Base-by-base conservation (phyloP, 225 moss, liverwort and hornwort genomes). In the Bryoerythrophyllum caledonicum region DNA sequence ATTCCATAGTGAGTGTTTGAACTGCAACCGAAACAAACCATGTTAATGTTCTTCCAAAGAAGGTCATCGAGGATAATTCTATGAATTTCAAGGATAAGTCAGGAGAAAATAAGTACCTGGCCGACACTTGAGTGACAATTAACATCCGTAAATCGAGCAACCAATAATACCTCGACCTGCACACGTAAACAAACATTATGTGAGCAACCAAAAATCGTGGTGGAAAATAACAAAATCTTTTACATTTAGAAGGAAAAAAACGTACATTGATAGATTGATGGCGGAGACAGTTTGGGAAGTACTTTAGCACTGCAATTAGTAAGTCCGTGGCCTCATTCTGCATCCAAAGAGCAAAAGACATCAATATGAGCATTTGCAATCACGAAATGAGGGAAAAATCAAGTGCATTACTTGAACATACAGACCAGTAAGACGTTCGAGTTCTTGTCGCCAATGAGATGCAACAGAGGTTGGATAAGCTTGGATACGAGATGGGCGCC, bases 251-350 rank as follows among this genome's bases (percentile, higher is more conserved):
- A 41, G 28, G 34, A 34, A 15, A 66, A 52, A 59, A 16, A 72
- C 72, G 71, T 88, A 94, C 96, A 76, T 85, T 91, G 69, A 67
- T 81, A 51, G 83, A 90, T 68, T 92, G 96, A 56, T 88, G 92
- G 38, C 94, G 96, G 68, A 96, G 90, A 77, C 88, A 96, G 44
- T 81, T 89, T 69, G 94, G 94, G 72, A 96, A 94, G 65, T 75
- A 84, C 72, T 85, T 89, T 35, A 96, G 77, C 58, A 91, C 69
- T 62, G 88, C 85, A 82, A 86, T 86, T 17, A 96, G 74, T 54
- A 96, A 88, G 80, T 96, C 92, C 80, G 90, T 83, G 58, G 87
- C 90, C 72, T 96, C 96, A 80, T 87, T 82, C 96, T 96, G 76
- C 67, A 58, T 65, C 43, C 72, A 68, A 49, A 51, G 40, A 25